phyloP scores from a whole-genome alignment of 73 alveolate species.

The Urostyla sp. region DNA sequence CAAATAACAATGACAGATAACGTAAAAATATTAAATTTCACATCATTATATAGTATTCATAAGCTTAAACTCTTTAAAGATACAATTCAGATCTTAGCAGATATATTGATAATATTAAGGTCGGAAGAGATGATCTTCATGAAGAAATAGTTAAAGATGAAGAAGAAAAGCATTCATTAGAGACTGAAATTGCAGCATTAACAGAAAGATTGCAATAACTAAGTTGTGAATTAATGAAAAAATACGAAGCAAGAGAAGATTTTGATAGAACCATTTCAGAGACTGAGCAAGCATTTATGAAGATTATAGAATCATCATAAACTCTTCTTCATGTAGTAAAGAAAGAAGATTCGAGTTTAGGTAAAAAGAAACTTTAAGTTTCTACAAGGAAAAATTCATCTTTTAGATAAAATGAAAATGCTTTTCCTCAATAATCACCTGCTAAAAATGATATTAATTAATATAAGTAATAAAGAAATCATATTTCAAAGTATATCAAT shows the following conservation, averaged over 20 bases:
- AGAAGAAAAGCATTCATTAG: conserved; percentile 47
- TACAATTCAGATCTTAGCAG: conserved; percentile 51
- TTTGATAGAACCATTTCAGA: conserved; percentile 75
- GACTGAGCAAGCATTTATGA: conserved; percentile 75
- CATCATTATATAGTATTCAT: conserved; percentile 11
- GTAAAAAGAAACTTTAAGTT: conserved; percentile 59
- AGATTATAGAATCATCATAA: conserved; percentile 86
- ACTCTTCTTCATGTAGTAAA: conserved; percentile 87
- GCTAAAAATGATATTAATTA: conserved; percentile 1
- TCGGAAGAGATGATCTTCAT: conserved; percentile 57
- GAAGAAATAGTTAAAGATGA: conserved; percentile 41
- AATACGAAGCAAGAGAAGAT: conserved; percentile 64
- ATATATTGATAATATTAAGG: conserved; percentile 59
- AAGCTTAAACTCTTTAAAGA: conserved; percentile 70
- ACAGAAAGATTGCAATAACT: conserved; percentile 36
- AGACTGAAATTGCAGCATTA: conserved; percentile 57
- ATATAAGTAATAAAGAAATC: not conserved
- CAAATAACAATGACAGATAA: too few species aligned
- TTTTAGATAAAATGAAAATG: not conserved
- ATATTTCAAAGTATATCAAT: too few species aligned
- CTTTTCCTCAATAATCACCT: conserved; percentile 27
- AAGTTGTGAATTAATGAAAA: conserved; percentile 54
- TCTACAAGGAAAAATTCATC: conserved; percentile 40
- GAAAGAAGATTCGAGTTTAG: conserved; percentile 67
- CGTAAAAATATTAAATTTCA: not conserved